phyloP scores from a whole-genome alignment of 257 asterid species.

The Craterostigma plantagineum region DNA sequence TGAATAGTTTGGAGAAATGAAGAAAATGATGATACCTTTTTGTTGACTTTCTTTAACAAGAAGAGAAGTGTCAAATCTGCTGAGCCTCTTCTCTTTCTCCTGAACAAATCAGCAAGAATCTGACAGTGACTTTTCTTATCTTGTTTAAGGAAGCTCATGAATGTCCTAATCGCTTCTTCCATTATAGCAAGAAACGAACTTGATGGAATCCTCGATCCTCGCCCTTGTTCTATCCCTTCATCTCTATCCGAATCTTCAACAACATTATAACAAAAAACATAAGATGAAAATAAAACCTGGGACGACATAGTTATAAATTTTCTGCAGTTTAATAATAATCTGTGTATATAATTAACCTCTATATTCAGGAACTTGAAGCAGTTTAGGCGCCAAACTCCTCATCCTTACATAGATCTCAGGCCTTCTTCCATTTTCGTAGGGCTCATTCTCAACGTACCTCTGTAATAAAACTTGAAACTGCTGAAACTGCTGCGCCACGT shows the following conservation, averaged over 20 bases:
- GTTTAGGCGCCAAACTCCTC: slow-evolving; percentile 57
- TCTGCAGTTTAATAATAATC: background rate
- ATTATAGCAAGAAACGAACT: slow-evolving; percentile 44
- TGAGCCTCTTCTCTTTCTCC: slow-evolving; percentile 34
- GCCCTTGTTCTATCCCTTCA: slow-evolving; percentile 35
- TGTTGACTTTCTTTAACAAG: slow-evolving; percentile 53
- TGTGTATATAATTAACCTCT: slow-evolving; percentile 31
- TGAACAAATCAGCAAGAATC: slow-evolving; percentile 38
- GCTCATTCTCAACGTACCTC: slow-evolving; percentile 72
- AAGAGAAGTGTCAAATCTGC: slow-evolving; percentile 46
- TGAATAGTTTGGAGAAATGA: background rate
- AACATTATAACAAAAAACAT: background rate
- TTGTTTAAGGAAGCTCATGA: slow-evolving; percentile 68
- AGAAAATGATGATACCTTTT: slow-evolving; percentile 24
- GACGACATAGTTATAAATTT: no score
- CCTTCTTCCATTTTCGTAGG: slow-evolving; percentile 63
- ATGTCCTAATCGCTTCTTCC: slow-evolving; percentile 72
- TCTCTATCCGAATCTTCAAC: slow-evolving; percentile 27
- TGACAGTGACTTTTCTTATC: slow-evolving; percentile 52
- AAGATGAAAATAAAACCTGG: background rate
- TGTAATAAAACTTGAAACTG: slow-evolving; percentile 70
- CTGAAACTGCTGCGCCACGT: slow-evolving; percentile 68
- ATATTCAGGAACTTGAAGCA: slow-evolving; percentile 85
- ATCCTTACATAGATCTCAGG: slow-evolving; percentile 71
- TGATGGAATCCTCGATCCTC: slow-evolving; percentile 57